Percentiles rank a stretch among this genome's conserved stretches.
Evolutionary conservation across 805 yeast genomes (phyloP).

Genomic region (Candida suzukii): DNA sequence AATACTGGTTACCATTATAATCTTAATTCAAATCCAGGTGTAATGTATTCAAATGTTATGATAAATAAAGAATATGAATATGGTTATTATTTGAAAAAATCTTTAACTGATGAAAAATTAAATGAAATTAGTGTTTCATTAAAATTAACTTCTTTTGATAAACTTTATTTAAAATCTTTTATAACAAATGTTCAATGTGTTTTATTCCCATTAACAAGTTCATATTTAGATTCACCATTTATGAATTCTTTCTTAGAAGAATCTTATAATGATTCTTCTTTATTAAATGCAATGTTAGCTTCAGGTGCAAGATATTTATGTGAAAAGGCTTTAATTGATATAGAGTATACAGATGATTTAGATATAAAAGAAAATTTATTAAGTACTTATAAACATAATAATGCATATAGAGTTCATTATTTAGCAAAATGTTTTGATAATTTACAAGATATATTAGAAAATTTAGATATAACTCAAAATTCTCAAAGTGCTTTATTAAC

Average conservation of each 20-base stretch:
- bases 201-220: conserved; percentile 19
- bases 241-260: conserved; percentile 17
- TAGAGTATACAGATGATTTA: neutral
- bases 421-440: conserved; percentile 57
- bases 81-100: conserved; percentile 10
- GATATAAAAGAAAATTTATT: conserved; percentile 12
- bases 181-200: conserved; percentile 21
- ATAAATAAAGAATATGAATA: conserved; percentile 14
- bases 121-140: conserved; percentile 13
- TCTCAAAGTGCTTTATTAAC: conserved; percentile 62
- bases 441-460: conserved; percentile 40
- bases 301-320: conserved; percentile 53
- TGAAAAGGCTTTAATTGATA: conserved; percentile 18
- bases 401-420: conserved; percentile 50
- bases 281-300: conserved; percentile 61
- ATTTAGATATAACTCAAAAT: conserved; percentile 31
- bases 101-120: conserved; percentile 10
- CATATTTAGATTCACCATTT: conserved; percentile 21
- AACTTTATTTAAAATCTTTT: conserved; percentile 20
- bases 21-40: neutral
- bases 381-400: conserved; percentile 33
- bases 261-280: conserved; percentile 41
- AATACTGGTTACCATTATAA: neutral
- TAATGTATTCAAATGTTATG: neutral
- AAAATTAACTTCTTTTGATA: conserved; percentile 8